phyloP scores from a whole-genome alignment of 2,329 filamentous ascomycete species.

The Immersiporthe knoxdaviesiana region DNA sequence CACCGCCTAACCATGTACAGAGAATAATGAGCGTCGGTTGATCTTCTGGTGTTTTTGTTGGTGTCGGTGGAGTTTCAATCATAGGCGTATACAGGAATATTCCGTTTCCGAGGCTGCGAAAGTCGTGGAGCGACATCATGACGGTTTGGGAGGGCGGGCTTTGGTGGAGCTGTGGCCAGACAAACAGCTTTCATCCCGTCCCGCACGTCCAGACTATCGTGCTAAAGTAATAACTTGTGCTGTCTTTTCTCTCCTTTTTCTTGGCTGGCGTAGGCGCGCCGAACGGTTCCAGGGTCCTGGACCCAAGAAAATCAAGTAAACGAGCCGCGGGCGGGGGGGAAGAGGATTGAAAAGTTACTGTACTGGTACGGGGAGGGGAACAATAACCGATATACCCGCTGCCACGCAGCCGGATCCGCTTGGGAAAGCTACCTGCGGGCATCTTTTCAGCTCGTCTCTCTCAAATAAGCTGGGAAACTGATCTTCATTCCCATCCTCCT shows the following conservation, averaged over 20 bases:
- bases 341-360: too few relatives aligned
- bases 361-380: not conserved
- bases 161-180: not conserved
- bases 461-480: not conserved
- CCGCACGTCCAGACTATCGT: not conserved
- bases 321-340: not conserved
- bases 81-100: constrained; percentile 20
- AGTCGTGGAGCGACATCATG: constrained; percentile 16
- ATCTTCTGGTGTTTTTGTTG: not conserved
- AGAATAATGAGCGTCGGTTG: constrained; percentile 25
- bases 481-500: not conserved
- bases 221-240: not conserved
- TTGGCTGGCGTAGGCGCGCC: not conserved
- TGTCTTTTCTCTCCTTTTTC: too few relatives aligned
- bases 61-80: too few relatives aligned
- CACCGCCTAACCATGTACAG: constrained; percentile 27
- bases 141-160: not conserved
- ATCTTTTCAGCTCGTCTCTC: constrained; percentile 1
- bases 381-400: not conserved
- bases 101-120: constrained; percentile 14
- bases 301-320: not conserved
- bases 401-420: constrained; percentile 5
- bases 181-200: not conserved
- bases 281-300: not conserved
- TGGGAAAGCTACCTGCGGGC: not conserved